Conservation (phyloP, 495 filamentous ascomycete genomes). For the Recurvomyces mirabilis region DNA sequence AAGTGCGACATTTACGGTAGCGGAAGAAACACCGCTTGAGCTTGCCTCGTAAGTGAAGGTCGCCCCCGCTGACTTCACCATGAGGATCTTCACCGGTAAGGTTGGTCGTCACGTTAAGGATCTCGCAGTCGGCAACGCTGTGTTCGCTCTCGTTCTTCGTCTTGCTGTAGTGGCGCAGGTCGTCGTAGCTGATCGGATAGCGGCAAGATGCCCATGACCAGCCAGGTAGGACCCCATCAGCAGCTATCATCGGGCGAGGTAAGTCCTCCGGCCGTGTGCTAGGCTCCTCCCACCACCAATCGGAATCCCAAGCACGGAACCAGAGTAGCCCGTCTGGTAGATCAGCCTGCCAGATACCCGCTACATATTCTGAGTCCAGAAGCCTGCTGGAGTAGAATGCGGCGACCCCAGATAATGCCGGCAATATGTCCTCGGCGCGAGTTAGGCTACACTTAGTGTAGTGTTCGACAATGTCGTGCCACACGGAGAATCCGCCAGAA, state of each 20-base stretch:
- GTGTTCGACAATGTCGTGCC: no score
- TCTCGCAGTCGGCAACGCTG: not conserved
- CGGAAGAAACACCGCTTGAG: not conserved
- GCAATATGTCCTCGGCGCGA: no score
- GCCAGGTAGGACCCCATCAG: not conserved
- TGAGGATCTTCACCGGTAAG: not conserved
- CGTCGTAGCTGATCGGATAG: not conserved
- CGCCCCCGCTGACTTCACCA: not conserved
- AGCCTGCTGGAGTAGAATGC: no score
- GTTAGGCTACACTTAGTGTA: no score
- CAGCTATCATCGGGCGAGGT: not conserved
- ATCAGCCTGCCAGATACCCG: no score
- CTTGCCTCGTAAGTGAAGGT: not conserved
- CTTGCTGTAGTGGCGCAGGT: not conserved
- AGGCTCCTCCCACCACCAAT: no score
- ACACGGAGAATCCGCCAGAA: not conserved
- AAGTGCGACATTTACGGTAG: not conserved
- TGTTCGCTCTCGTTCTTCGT: no score
- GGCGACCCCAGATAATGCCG: no score
- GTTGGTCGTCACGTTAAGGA: not conserved
- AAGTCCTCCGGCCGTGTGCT: no score
- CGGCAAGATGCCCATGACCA: not conserved
- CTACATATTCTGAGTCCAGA: no score
- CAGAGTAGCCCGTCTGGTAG: no score
- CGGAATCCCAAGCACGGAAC: not conserved